Conservation (phyloP, 164 flowering plant genomes). For the Vitis rupestris region DNA sequence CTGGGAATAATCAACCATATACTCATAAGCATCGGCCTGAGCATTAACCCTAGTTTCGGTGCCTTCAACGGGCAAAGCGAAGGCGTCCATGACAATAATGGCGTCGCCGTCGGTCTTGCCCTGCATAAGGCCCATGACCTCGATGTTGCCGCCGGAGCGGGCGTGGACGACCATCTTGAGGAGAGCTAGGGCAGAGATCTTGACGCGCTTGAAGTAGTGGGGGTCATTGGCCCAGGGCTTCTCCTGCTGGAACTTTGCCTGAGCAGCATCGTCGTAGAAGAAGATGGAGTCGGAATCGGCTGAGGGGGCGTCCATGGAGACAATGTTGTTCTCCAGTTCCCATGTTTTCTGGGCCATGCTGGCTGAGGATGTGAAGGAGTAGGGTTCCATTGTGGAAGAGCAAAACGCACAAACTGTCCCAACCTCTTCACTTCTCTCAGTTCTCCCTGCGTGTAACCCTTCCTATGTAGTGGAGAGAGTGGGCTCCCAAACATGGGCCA, state of each 20-base stretch:
- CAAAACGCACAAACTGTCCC: too few species aligned
- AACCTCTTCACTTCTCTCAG: too few species aligned
- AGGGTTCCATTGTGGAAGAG: conserved; percentile 20
- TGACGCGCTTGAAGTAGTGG: conserved; percentile 92
- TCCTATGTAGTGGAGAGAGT: too few species aligned
- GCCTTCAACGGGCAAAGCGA: conserved; percentile 97
- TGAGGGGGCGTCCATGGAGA: conserved; percentile 36
- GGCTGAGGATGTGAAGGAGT: conserved; percentile 30
- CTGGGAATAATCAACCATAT: conserved; percentile 96
- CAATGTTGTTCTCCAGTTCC: conserved; percentile 93
- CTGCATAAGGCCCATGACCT: conserved; percentile 99
- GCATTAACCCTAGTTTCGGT: conserved; percentile 99
- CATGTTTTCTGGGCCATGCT: conserved; percentile 77
- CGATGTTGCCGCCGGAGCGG: conserved; percentile 96
- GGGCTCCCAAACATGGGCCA: too few species aligned
- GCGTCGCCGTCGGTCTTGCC: conserved; percentile 94
- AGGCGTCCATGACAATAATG: conserved; percentile 96
- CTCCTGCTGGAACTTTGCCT: conserved; percentile 72
- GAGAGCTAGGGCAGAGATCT: conserved; percentile 90
- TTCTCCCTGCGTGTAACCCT: too few species aligned
- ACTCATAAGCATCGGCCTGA: conserved; percentile 98
- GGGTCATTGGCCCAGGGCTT: conserved; percentile 93
- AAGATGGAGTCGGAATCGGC: conserved; percentile 66
- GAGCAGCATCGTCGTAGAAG: conserved; percentile 79
- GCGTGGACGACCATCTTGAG: conserved; percentile 99